Base-by-base conservation (phyloP, 2,329 filamentous ascomycete species). In the Purpureocillium takamizusanense region DNA sequence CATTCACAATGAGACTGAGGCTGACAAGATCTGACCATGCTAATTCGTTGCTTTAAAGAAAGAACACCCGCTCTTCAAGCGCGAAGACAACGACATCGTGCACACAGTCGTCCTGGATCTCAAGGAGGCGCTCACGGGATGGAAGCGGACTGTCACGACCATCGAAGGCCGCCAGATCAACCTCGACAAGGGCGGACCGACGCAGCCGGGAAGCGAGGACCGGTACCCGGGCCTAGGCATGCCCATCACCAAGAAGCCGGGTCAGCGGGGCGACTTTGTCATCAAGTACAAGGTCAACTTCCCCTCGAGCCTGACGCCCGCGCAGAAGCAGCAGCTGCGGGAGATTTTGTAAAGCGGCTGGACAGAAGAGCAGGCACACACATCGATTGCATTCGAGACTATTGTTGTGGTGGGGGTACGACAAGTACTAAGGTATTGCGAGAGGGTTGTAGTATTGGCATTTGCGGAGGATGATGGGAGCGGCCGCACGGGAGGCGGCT, bases 91-190 rank as follows among this genome's bases (percentile, higher is more conserved):
- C 62, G 85, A 97, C 51, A 69, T 98, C 33, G 69, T 85, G 42
- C 78, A 84, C 53, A 83, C 72, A 2, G 71, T 97, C 49, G 83
- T 89, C 7, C 72, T 98, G 37, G 79, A 83, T 21, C 78, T 98
- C 34, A 97, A 95, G 62, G 92, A 98, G 63, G 87, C 92, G 2
- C 66, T 98, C 33, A 95, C 89, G 0, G 92, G 92, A 42, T 98
- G 92, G 92, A 83, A 78, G 51, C 79, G 85, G 38, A 94, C 86
- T n/a, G 79, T 98, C 16, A 78, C 81, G 25, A 98, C 90, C 9
- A 97, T 98, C 51, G 92, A 98, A 53, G 86, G 86, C 50, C 89
- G 86, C 56, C 83, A 89, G 52, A 68, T 98, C 49, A 78, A 70
- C 37, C 75, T 97, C 30, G 78, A 86, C 33, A 89, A 88, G 60